Conservation (phyloP, 495 filamentous ascomycete genomes). For the Daldinia caldariorum region DNA sequence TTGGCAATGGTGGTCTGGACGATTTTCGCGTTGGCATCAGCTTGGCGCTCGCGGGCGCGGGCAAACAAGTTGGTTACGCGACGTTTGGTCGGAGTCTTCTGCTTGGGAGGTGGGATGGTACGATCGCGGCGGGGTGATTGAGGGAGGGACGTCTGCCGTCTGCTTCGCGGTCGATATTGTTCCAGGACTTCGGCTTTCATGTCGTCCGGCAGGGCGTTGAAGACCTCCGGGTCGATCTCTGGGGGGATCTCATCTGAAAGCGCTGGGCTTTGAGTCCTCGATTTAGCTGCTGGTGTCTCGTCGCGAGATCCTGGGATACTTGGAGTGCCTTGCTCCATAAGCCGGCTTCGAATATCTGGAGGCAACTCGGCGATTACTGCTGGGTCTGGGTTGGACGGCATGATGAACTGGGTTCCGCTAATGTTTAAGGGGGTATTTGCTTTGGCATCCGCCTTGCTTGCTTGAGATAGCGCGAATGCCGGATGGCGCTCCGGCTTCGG, state of each 20-base stretch:
- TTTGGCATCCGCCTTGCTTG: constrained; percentile 65
- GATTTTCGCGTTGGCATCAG: constrained; percentile 60
- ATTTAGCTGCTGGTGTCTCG: constrained; percentile 37
- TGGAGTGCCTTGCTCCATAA: constrained; percentile 59
- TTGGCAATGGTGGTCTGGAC: constrained; percentile 66
- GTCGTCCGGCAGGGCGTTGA: constrained; percentile 82
- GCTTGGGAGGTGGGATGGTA: constrained; percentile 60
- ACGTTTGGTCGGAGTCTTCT: constrained; percentile 67
- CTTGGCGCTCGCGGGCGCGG: constrained; percentile 52
- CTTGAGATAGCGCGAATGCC: constrained; percentile 62
- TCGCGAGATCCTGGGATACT: constrained; percentile 36
- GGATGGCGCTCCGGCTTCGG: constrained; percentile 60
- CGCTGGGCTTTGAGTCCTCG: constrained; percentile 56
- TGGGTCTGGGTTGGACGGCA: constrained; percentile 82
- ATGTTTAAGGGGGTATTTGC: constrained; percentile 76
- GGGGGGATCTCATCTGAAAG: constrained; percentile 49
- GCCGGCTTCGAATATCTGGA: constrained; percentile 76
- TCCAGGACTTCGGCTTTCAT: constrained; percentile 81
- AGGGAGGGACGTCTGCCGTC: constrained; percentile 57
- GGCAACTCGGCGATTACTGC: constrained; percentile 80
- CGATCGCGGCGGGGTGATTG: constrained; percentile 68
- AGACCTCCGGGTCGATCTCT: constrained; percentile 76
- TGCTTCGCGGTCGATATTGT: constrained; percentile 63
- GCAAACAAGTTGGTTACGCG: constrained; percentile 61
- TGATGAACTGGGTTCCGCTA: constrained; percentile 84